These are phyloP conservation scores for Phialocephala subalpina DNA, from an alignment of 2,329 filamentous ascomycete species.

Conservation along the genomic window DNA sequence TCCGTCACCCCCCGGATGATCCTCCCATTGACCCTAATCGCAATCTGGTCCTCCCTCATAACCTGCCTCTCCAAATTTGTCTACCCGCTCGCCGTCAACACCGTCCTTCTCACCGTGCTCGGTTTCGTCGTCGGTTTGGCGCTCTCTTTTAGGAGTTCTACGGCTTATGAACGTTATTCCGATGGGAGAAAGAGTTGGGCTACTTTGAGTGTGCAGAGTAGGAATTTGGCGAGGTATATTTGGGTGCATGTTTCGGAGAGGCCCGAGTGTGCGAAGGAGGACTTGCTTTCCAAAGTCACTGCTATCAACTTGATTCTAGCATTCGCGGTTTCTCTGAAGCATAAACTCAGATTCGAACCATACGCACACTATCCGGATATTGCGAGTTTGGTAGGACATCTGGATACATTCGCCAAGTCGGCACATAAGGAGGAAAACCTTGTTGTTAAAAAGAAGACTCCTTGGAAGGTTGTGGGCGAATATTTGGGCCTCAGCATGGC, in stretches of 20 bases:
- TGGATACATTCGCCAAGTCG: slow-evolving; percentile 76
- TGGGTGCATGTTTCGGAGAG: slow-evolving; percentile 80
- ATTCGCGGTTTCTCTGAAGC: slow-evolving; percentile 81
- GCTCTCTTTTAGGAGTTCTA: slow-evolving; percentile 81
- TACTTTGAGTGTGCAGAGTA: slow-evolving; percentile 65
- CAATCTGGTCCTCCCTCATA: slow-evolving; percentile 70
- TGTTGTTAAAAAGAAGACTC: slow-evolving; percentile 31
- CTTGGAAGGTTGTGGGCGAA: slow-evolving; percentile 71
- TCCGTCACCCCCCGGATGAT: slow-evolving; percentile 79
- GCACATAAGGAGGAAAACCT: slow-evolving; percentile 56
- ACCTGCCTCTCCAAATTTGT: slow-evolving; percentile 56
- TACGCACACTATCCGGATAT: slow-evolving; percentile 81
- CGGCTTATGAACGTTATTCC: slow-evolving; percentile 77
- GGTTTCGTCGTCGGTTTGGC: slow-evolving; percentile 84
- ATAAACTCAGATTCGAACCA: slow-evolving; percentile 84
- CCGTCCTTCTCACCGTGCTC: slow-evolving; percentile 76
- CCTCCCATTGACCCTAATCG: slow-evolving; percentile 69
- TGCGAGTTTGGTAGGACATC: slow-evolving; percentile 71
- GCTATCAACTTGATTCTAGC: slow-evolving; percentile 80
- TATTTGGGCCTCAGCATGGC: slow-evolving; percentile 82
- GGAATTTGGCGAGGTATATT: slow-evolving; percentile 78
- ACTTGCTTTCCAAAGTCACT: slow-evolving; percentile 71
- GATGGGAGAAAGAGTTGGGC: slow-evolving; percentile 72
- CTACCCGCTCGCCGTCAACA: slow-evolving; percentile 61
- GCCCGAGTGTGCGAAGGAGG: slow-evolving; percentile 66